Base-by-base conservation (phyloP, 495 filamentous ascomycete genomes). In the Penicillium bialowiezense region DNA sequence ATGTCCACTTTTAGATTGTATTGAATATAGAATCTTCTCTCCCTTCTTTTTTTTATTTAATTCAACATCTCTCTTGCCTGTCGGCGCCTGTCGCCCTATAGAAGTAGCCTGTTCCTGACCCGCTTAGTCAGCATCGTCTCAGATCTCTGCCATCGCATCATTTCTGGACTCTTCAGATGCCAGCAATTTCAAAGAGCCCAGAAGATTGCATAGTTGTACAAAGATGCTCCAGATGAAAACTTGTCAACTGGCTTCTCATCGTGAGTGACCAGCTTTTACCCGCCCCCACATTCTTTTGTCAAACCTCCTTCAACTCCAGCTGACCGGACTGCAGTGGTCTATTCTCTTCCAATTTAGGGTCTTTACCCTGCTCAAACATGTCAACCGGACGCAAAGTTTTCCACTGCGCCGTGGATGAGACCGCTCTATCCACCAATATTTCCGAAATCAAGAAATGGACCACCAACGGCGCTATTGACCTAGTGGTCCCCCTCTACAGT, bases 341-440 rank as follows among this genome's bases (percentile, higher is more conserved):
- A 62, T 41, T 40, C 41, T 54, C 59, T 41, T 58, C 59, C 53
- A 55, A 64, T 65, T 53, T 70, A 70, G 65, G 66, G 23, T 48
- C 32, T 41, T 47, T 52, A 51, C 54, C 49, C 48, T 60, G 21
- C 39, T 46, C 28, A 54, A 56, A 43, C 55, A 76, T 76, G 73
- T 68, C 71, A 60, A 59, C 81, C 21, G 68, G 69, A 36, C 74
- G 80, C 60, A 86, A 84, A 70, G 70, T 83, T 63, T 84, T 85
- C 67, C 83, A 86, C 70, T 88, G 86, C 72, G 82, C 87, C 59
- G 79, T 86, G 63, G 86, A 89, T 65, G 86, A 87, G 58, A 85
- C 82, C 43, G 86, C 83, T 26, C 62, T 88, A 55, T 79, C 84
- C 20, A 83, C 81, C 50, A 84, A 84, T 41, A 84, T 87, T 59